Evolutionary conservation across 305 asterid species (phyloP), one percentile per base, ranked within the genome.

Genomic region (Fraxinus velutina): DNA sequence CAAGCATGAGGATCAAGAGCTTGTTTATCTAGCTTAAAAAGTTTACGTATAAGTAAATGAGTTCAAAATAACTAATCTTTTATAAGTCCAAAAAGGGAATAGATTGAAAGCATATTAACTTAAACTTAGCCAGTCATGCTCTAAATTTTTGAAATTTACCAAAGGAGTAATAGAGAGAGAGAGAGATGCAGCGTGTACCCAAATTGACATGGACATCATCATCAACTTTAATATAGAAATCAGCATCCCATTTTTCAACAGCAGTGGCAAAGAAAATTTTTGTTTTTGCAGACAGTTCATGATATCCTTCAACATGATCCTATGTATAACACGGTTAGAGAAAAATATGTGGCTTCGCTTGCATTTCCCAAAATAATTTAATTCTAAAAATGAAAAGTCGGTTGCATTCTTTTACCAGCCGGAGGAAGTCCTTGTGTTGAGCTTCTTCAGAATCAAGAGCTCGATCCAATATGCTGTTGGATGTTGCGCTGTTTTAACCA

Each of bases 381-480:
- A 27, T 19, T 22, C 1, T 1, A 21, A 60, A 60, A 60, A 60
- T 19, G 32, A 60, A n/a, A 57, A 21, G 1, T 60, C 4, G 1
- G 71, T 60, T 60, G 64, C 24, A 60, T 60, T 21, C 32, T 44
- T 34, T 70, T 84, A 88, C 91, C 84, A 88, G 91, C 82, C 91
- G 83, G 78, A 88, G 85, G 60, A 86, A 88, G 83, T 88, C 91
- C 75, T 86, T 86, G 76, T 88, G 91, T 80, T 88, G 91, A 73
- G 91, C 86, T 84, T 88, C 91, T 81, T 88, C 91, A 55, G 91
- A 88, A 79, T 88, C 91, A 83, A 88, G 86, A 66, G 91, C 91
- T 3, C 91, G 84, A 76, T 88, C 91, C 81, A 88, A 77, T 68
- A 88, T 88, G 86, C 91, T 88, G 39, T 86, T 88, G 42, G 88